phyloP scores from a whole-genome alignment of 768 basidiomycete species.

The Hydnomerulius pinastri region DNA sequence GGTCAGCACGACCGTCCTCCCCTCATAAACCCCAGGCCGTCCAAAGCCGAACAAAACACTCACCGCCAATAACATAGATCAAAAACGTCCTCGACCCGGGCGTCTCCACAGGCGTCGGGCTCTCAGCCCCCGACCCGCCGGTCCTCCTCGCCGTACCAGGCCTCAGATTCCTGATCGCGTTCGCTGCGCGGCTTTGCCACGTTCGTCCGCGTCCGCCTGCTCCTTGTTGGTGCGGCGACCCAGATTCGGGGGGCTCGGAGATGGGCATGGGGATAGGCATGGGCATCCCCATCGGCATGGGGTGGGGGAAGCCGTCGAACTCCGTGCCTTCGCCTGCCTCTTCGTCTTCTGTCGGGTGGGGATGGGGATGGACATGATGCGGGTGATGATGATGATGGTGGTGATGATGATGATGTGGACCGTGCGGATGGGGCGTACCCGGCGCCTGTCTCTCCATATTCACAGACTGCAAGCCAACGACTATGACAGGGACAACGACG shows the following conservation, averaged over 20 bases:
- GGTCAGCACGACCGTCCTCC: no score
- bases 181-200: slow-evolving; percentile 67
- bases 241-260: slow-evolving; percentile 25
- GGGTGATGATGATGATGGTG: slow-evolving; percentile 6
- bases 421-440: slow-evolving; percentile 15
- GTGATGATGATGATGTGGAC: slow-evolving; percentile 2
- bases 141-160: slow-evolving; percentile 37
- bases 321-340: slow-evolving; percentile 28
- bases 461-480: slow-evolving; percentile 81
- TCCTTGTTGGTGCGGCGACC: slow-evolving; percentile 13
- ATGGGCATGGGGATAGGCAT: slow-evolving; percentile 20
- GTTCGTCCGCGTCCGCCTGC: slow-evolving; percentile 37
- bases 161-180: slow-evolving; percentile 58
- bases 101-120: slow-evolving; percentile 24
- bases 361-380: slow-evolving; percentile 5
- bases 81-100: slow-evolving; percentile 63
- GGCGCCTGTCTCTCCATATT: slow-evolving; percentile 44
- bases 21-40: no score
- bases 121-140: slow-evolving; percentile 16
- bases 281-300: slow-evolving; percentile 22
- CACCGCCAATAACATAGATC: slow-evolving; percentile 88
- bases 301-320: slow-evolving; percentile 24
- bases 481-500: slow-evolving; percentile 77
- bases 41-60: slow-evolving; percentile 18
- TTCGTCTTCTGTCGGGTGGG: slow-evolving; percentile 20